Evolutionary conservation across 2,329 filamentous ascomycete species (phyloP).

Genomic region (Talaromyces atroroseus): DNA sequence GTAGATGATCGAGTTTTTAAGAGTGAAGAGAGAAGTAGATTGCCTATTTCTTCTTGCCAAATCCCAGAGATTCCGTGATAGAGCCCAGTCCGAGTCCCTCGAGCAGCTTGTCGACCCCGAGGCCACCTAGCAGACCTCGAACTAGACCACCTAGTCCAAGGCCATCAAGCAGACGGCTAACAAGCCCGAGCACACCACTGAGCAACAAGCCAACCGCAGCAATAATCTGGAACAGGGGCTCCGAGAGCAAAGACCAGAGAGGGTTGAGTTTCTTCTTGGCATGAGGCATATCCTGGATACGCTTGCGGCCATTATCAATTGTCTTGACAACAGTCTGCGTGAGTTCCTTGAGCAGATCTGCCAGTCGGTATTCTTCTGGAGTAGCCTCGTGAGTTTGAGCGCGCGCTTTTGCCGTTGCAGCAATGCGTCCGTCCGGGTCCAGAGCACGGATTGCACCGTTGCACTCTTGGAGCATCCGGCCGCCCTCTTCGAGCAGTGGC

Average conservation of each 20-base stretch:
- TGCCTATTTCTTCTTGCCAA: slow-evolving; percentile 48
- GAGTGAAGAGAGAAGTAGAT: not conserved
- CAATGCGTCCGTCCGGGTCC: slow-evolving; percentile 82
- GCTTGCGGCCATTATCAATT: slow-evolving; percentile 82
- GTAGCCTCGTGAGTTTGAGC: slow-evolving; percentile 68
- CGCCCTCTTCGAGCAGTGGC: slow-evolving; percentile 81
- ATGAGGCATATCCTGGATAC: slow-evolving; percentile 85
- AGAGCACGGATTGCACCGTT: slow-evolving; percentile 82
- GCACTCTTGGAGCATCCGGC: slow-evolving; percentile 74
- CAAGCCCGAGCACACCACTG: slow-evolving; percentile 75
- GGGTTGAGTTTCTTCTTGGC: slow-evolving; percentile 94
- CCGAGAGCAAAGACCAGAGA: slow-evolving; percentile 66
- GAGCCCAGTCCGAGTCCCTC: slow-evolving; percentile 49
- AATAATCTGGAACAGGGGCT: slow-evolving; percentile 88
- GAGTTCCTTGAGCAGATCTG: slow-evolving; percentile 77
- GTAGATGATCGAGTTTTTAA: not conserved
- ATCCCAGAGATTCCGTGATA: slow-evolving; percentile 33
- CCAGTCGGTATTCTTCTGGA: slow-evolving; percentile 77
- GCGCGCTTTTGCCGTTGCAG: slow-evolving; percentile 78
- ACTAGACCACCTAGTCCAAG: slow-evolving; percentile 78
- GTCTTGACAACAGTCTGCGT: slow-evolving; percentile 74
- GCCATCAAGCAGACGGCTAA: slow-evolving; percentile 72
- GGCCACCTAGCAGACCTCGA: slow-evolving; percentile 62
- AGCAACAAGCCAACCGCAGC: slow-evolving; percentile 80
- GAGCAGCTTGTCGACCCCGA: slow-evolving; percentile 44